A percentile compares a stretch with the other conserved stretches of the same genome.
Evolutionary conservation across 2,329 filamentous ascomycete genomes (phyloP).

Genomic region (Leptosphaerulina australis): DNA sequence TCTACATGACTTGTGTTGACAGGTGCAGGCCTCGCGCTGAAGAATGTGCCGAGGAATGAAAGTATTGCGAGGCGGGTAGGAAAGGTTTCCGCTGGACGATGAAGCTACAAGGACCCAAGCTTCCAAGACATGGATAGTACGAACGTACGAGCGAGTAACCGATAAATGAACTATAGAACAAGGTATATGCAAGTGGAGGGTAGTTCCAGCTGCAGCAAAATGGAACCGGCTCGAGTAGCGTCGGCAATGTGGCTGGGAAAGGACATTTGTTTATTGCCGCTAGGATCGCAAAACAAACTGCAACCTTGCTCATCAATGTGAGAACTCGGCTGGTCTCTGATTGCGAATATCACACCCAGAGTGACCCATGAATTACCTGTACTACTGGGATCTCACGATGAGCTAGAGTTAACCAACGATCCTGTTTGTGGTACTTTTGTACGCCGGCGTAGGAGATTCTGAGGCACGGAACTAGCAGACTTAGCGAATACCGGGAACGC

Average conservation of each 20-base stretch:
- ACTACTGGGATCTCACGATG: neutral
- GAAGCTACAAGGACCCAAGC: slow-evolving; percentile 2
- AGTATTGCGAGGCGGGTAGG: slow-evolving; percentile 5
- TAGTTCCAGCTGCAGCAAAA: slow-evolving; percentile 7
- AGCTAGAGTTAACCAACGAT: slow-evolving; percentile 4
- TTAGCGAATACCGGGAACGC: slow-evolving; percentile 10
- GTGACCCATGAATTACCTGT: slow-evolving; percentile 5
- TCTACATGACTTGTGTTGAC: slow-evolving; percentile 11
- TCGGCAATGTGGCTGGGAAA: slow-evolving; percentile 15
- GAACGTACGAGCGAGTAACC: slow-evolving; percentile 1
- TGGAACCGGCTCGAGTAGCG: slow-evolving; percentile 12
- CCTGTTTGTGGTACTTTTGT: slow-evolving; percentile 12
- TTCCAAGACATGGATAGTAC: neutral
- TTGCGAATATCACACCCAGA: slow-evolving; percentile 14
- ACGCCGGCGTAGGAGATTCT: slow-evolving; percentile 9
- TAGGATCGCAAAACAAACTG: slow-evolving; percentile 19
- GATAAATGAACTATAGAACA: slow-evolving; percentile 9
- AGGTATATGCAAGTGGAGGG: slow-evolving; percentile 17
- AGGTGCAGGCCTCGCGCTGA: slow-evolving; percentile 1
- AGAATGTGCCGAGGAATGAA: slow-evolving; percentile 6
- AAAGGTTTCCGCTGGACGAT: neutral
- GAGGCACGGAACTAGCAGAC: slow-evolving; percentile 10
- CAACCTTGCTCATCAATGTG: slow-evolving; percentile 11
- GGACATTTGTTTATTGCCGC: slow-evolving; percentile 19
- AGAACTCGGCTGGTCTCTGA: neutral